Evolutionary conservation across 2,329 filamentous ascomycete species (phyloP).

Genomic region (Fusarium concolor): DNA sequence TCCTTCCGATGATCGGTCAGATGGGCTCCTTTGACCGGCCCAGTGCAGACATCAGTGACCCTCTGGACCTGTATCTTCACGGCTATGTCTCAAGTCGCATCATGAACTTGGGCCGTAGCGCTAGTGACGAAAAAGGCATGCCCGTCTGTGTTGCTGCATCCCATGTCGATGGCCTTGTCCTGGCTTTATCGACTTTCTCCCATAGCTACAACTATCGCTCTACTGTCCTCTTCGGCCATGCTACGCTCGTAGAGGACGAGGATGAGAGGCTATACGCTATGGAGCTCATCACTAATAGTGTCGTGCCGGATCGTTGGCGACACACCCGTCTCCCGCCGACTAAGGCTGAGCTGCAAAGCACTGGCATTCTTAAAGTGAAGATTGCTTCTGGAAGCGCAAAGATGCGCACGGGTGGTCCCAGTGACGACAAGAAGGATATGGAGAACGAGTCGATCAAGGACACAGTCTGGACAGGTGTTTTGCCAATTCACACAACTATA

Average conservation of each 20-base stretch:
- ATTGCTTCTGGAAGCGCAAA: conserved; percentile 82
- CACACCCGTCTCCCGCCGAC: conserved; percentile 77
- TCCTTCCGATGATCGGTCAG: conserved; percentile 87
- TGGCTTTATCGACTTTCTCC: conserved; percentile 81
- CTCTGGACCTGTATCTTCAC: conserved; percentile 83
- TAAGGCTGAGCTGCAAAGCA: conserved; percentile 78
- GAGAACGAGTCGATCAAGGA: conserved; percentile 56
- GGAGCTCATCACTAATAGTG: conserved; percentile 79
- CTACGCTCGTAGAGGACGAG: conserved; percentile 71
- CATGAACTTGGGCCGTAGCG: conserved; percentile 68
- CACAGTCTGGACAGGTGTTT: conserved; percentile 66
- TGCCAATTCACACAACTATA: conserved; percentile 72
- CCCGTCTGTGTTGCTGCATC: conserved; percentile 79
- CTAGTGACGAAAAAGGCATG: conserved; percentile 59
- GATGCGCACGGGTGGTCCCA: conserved; percentile 72
- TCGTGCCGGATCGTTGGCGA: conserved; percentile 76
- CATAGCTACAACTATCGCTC: conserved; percentile 92
- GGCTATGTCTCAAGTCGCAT: conserved; percentile 85
- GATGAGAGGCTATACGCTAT: conserved; percentile 83
- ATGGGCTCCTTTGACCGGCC: conserved; percentile 78
- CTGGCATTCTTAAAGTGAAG: conserved; percentile 75
- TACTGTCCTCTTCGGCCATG: conserved; percentile 81
- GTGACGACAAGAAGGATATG: conserved; percentile 63
- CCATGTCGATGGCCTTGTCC: conserved; percentile 81
- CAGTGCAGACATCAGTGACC: conserved; percentile 69